Evolutionary conservation across 2,329 filamentous ascomycete species (phyloP), one percentile per base, ranked within the genome.

Genomic region (Didymella sp.): DNA sequence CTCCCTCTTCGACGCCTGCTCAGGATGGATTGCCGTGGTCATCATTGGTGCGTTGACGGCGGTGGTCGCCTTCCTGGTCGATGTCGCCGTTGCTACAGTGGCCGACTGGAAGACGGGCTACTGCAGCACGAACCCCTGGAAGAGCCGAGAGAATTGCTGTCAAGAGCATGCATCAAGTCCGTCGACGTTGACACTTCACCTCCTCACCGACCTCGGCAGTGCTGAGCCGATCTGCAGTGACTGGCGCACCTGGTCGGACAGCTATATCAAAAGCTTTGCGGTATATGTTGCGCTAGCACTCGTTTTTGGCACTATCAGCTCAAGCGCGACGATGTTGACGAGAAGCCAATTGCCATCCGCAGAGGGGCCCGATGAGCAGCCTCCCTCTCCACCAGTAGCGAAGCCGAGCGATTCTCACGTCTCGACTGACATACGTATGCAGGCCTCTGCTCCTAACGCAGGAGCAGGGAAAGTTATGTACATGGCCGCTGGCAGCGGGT

Each of bases 61-160:
- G 1, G 78, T 77, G 30, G 79, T 86, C 2, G 84, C 84, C 5
- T 85, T 83, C 60, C 56, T 82, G 0, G 84, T 87, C 19, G 84
- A 86, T 60, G 68, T 86, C 6, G 79, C 79, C 1, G 82, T 81
- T 53, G 83, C 81, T 8, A 85, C 82, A 2, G 76, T 84, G 7
- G 82, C 80, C 35, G 84, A 85, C 61, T 85, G 80, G 79, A 86
- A 87, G 68, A 69, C 79, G 11, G 84, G 84, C n/a, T 84, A 83
- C 60, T 87, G 84, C 71, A 72, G 59, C 6, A 66, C 59, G 4
- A 82, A 81, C 57, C 66, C 74, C 0, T 76, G 85, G 19, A 69
- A 77, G 31, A 82, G 77, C 40, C 74, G 79, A 27, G 81, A 85
- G 60, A 69, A 71, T n/a, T 86, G 84, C 67, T 86, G 83, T 63